Conservation (phyloP, 2,329 filamentous ascomycete genomes). For the Trichoderma breve region DNA sequence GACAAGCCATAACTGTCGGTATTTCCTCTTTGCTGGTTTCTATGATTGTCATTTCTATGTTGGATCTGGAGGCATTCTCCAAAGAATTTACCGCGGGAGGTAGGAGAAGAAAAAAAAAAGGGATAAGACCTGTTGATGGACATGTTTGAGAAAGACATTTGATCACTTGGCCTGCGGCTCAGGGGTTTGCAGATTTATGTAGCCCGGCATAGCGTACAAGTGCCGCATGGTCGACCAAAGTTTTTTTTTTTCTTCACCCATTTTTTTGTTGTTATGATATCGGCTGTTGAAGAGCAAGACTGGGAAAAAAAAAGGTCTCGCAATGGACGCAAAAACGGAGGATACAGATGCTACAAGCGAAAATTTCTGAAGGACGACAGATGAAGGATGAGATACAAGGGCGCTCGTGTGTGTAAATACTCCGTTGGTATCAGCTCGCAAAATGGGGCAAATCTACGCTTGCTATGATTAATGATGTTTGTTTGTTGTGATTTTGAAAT, state of each 20-base stretch:
- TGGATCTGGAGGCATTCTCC: neutral
- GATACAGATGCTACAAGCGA: neutral
- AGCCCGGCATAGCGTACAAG: neutral
- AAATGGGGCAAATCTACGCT: slow-evolving; percentile 6
- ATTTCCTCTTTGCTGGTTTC: neutral
- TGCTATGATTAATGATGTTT: neutral
- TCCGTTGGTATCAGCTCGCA: slow-evolving; percentile 6
- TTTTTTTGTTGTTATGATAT: neutral
- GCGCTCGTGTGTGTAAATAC: slow-evolving; percentile 11
- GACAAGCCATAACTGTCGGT: neutral
- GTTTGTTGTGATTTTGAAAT: neutral
- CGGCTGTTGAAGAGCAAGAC: neutral
- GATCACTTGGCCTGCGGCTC: neutral
- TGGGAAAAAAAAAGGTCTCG: neutral
- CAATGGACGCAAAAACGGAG: neutral
- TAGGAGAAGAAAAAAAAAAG: neutral
- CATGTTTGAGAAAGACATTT: neutral
- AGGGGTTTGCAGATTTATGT: neutral
- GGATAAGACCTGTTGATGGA: neutral
- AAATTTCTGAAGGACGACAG: neutral
- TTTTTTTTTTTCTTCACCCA: neutral
- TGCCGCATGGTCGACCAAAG: neutral
- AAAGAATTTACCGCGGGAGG: neutral
- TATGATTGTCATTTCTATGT: neutral
- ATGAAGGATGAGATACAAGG: neutral